Evolutionary conservation across 2,329 filamentous ascomycete genomes (phyloP).

Genomic region (Parafenestella ontariensis): DNA sequence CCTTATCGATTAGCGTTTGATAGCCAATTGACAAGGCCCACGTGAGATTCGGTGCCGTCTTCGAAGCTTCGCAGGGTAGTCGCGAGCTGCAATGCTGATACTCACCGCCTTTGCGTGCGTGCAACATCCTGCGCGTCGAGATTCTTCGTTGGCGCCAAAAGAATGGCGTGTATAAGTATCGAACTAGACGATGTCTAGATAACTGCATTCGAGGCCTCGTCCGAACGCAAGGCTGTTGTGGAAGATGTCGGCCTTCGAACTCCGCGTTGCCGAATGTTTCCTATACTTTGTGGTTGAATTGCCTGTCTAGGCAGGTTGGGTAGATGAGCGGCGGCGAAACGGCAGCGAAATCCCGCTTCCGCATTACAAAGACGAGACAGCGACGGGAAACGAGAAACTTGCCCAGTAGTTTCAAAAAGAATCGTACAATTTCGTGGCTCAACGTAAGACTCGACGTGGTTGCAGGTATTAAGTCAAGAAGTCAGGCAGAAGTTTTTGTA

Average conservation of each 20-base stretch:
- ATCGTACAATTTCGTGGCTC: neutral
- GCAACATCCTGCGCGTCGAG: neutral
- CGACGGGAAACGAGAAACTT: neutral
- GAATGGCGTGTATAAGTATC: neutral
- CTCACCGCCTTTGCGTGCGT: constrained; percentile 6
- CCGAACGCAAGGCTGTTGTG: neutral
- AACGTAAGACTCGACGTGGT: neutral
- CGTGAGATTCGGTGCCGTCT: constrained; percentile 5
- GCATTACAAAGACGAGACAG: neutral
- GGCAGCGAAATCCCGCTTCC: neutral
- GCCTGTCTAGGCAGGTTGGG: constrained; percentile 8
- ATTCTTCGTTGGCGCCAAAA: neutral
- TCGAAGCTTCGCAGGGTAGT: neutral
- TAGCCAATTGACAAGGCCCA: neutral
- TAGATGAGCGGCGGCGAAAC: neutral
- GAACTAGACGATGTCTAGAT: neutral
- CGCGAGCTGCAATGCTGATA: constrained; percentile 3
- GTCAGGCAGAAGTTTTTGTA: neutral
- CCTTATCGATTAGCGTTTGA: constrained; percentile 2
- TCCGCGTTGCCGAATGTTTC: constrained; percentile 11
- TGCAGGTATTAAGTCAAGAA: neutral
- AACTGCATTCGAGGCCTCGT: neutral
- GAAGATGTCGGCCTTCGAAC: neutral
- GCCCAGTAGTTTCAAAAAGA: neutral
- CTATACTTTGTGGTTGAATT: constrained; percentile 1